Evolutionary conservation across 257 asterid species (phyloP).

Genomic region (Penstemon davidsonii): DNA sequence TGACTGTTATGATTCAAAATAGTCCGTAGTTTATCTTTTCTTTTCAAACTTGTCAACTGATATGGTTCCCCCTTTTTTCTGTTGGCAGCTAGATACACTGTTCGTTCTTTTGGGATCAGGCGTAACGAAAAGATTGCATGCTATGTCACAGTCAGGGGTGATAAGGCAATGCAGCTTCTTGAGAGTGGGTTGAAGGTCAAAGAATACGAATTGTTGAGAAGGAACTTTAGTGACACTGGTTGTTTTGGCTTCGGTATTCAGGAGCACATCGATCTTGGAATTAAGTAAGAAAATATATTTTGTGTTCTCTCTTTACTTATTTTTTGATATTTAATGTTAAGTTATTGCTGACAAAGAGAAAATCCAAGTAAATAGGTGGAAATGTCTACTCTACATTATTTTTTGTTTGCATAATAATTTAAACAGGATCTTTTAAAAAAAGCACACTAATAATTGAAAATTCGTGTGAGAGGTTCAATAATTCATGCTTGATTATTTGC

Average conservation of each 20-base stretch:
- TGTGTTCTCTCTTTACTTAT: not conserved
- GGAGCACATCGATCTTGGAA: conserved; percentile 31
- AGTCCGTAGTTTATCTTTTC: not conserved
- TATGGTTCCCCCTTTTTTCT: not conserved
- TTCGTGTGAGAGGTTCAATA: no score
- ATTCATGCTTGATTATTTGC: no score
- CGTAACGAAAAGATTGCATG: conserved; percentile 28
- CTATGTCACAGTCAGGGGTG: conserved; percentile 26
- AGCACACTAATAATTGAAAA: not conserved
- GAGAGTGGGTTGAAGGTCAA: conserved; percentile 26
- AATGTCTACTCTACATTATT: not conserved
- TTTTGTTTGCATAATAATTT: not conserved
- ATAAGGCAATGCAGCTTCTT: conserved; percentile 33
- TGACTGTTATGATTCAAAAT: no score
- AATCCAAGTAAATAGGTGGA: not conserved
- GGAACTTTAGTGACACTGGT: conserved; percentile 30
- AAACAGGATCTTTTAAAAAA: not conserved
- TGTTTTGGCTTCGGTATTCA: conserved; percentile 31
- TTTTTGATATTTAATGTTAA: not conserved
- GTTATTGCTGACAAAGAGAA: not conserved
- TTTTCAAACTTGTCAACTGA: not conserved
- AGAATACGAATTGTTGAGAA: conserved; percentile 26
- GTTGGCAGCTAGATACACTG: conserved; percentile 28
- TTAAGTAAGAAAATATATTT: conserved; percentile 19
- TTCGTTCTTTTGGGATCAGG: conserved; percentile 27